Evolutionary conservation across 495 filamentous ascomycete genomes (phyloP), one percentile per base, ranked within the genome.

Genomic region (Penicillium egyptiacum): DNA sequence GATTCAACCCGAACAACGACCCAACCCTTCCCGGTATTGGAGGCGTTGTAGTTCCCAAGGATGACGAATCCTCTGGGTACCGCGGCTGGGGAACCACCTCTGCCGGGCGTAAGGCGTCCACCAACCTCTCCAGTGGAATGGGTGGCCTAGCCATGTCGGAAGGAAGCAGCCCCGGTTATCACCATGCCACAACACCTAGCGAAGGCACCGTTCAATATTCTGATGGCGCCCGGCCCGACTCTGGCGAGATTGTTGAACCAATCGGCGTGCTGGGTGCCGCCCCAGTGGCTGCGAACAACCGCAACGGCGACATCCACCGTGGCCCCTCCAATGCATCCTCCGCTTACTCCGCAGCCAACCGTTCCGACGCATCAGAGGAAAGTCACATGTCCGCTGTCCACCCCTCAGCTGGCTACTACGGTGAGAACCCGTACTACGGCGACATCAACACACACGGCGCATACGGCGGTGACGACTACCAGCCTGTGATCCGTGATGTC

Each of bases 261-360:
- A 74, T 90, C 60, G 88, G 83, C 28, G 88, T 87, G 47, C 85
- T 96, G 69, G 93, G 90, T 22, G 78, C 81, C 9, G 83, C 70
- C 28, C 90, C 91, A 1, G 72, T 78, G 4, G 82, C 87, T 12
- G 79, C 81, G 35, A 84, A 80, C 26, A 89, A 86, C 72, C 79
- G 83, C 41, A 72, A 73, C 23, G 75, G 69, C 19, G 87, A 88
- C 61, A 88, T 98, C 30, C 89, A 89, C 59, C 88, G 94, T 37
- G 94, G 94, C 2, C 88, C 93, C 14, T 96, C 92, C 2, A 98
- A 98, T 72, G 94, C 94, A 19, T 98, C 94, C 2, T 98, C 94
- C 1, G 91, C 90, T 10, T 98, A 98, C 70, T 97, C 93, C 33
- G 85, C 85, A 12, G 88, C 82, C 11, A 86, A 86, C 42, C 82